phyloP scores from a whole-genome alignment of 2,329 filamentous ascomycete genomes.

The Fusarium euwallaceae region DNA sequence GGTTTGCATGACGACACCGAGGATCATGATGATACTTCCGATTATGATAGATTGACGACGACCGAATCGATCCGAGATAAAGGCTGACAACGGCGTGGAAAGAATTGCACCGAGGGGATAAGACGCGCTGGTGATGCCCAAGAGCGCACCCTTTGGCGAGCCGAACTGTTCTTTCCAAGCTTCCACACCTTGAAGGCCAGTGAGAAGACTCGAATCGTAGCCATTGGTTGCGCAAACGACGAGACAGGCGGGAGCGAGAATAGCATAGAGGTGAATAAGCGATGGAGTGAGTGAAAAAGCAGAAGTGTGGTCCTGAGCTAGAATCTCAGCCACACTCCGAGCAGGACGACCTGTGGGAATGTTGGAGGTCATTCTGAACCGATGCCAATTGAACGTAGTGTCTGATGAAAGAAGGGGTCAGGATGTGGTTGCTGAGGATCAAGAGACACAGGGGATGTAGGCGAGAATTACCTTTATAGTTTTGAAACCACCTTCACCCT shows the following conservation, averaged over 20 bases:
- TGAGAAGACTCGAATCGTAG: slow-evolving; percentile 63
- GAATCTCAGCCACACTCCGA: slow-evolving; percentile 25
- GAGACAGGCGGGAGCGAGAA: slow-evolving; percentile 31
- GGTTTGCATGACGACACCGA: slow-evolving; percentile 28
- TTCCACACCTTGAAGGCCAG: slow-evolving; percentile 57
- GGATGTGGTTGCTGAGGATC: neutral
- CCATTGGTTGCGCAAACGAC: slow-evolving; percentile 56
- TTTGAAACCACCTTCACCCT: neutral
- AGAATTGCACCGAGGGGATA: slow-evolving; percentile 62
- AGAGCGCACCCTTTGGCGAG: slow-evolving; percentile 48
- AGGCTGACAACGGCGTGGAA: slow-evolving; percentile 44
- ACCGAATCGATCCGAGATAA: slow-evolving; percentile 47
- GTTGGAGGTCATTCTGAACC: neutral
- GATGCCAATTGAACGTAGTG: neutral
- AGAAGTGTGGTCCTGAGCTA: slow-evolving; percentile 23
- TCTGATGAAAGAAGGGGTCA: neutral
- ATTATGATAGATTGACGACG: slow-evolving; percentile 48
- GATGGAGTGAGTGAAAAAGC: slow-evolving; percentile 15
- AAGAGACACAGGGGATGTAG: neutral
- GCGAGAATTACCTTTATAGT: slow-evolving; percentile 1
- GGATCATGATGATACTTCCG: slow-evolving; percentile 31
- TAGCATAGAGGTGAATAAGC: slow-evolving; percentile 21
- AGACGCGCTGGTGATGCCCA: slow-evolving; percentile 54
- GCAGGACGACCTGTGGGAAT: slow-evolving; percentile 1
- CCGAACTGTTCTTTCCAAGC: slow-evolving; percentile 55